Conservation (phyloP, 2,329 filamentous ascomycete genomes). For the Paraphaeosphaeria minitans region DNA sequence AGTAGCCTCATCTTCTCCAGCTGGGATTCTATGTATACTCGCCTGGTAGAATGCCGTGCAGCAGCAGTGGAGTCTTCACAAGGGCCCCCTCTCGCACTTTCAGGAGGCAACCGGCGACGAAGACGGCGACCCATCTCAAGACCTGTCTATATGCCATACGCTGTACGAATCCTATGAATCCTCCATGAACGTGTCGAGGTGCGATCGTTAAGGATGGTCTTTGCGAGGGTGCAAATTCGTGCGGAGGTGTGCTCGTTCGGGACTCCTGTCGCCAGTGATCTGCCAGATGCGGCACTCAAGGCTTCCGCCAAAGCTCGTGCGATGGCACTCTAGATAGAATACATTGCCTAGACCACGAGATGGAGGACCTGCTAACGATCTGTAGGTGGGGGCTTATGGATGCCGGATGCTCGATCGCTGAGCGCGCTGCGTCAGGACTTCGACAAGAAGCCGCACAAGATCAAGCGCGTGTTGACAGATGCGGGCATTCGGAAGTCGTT, state of each 20-base stretch:
- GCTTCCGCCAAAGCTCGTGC: not conserved
- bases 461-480: conserved; percentile 70
- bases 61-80: not conserved
- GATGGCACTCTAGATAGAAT: not conserved
- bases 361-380: conserved; percentile 23
- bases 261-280: not conserved
- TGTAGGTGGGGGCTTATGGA: conserved; percentile 78
- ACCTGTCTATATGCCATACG: not conserved
- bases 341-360: not conserved
- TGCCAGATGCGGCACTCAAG: not conserved
- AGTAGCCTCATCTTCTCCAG: not conserved
- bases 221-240: not conserved
- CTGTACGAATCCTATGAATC: not conserved
- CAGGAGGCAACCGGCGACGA: not conserved
- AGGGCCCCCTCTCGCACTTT: not conserved
- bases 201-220: not conserved
- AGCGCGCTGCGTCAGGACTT: conserved; percentile 73
- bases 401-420: conserved; percentile 71
- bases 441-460: conserved; percentile 71
- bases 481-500: conserved; percentile 67
- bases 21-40: not conserved
- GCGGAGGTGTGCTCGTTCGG: not conserved
- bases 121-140: not conserved
- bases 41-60: not conserved
- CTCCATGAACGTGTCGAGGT: not conserved